Percentiles rank a stretch among this genome's conserved stretches.
These are phyloP conservation scores for Actinomucor elegans DNA, from an alignment of 371 early-diverging fungal genomes.

Conservation along the genomic window DNA sequence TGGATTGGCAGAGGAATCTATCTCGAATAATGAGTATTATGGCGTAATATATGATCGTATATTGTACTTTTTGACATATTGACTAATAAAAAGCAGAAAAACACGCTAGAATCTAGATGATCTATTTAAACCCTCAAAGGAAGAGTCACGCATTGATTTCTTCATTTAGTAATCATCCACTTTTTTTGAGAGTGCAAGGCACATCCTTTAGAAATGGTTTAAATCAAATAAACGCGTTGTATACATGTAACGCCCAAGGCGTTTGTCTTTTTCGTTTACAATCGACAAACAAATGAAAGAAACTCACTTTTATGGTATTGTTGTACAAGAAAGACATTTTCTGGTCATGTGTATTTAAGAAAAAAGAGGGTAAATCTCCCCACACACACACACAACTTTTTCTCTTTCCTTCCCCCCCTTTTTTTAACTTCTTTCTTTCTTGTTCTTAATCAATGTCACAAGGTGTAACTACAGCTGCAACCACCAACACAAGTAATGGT, in stretches of 20 bases:
- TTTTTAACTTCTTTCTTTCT: not conserved
- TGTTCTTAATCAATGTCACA: conserved; percentile 13
- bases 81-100: not conserved
- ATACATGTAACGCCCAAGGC: no score
- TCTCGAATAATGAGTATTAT: not conserved
- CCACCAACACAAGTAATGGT: not conserved
- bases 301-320: no score
- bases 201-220: not conserved
- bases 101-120: not conserved
- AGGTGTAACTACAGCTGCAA: conserved; percentile 5
- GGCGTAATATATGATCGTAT: not conserved
- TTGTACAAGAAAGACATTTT: no score
- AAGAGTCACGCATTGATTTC: not conserved
- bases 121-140: not conserved
- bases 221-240: not conserved
- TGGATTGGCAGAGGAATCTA: conserved; percentile 23
- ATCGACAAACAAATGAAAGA: not conserved
- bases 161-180: not conserved
- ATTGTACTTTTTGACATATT: not conserved
- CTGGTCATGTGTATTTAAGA: no score
- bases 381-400: not conserved
- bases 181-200: not conserved
- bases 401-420: not conserved
- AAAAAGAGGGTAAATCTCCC: conserved; percentile 2
- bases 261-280: not conserved